Percentiles rank a stretch among this genome's conserved stretches.
These are phyloP conservation scores for Plantago elongata DNA, from an alignment of 257 asterid genomes.

Conservation along the genomic window DNA sequence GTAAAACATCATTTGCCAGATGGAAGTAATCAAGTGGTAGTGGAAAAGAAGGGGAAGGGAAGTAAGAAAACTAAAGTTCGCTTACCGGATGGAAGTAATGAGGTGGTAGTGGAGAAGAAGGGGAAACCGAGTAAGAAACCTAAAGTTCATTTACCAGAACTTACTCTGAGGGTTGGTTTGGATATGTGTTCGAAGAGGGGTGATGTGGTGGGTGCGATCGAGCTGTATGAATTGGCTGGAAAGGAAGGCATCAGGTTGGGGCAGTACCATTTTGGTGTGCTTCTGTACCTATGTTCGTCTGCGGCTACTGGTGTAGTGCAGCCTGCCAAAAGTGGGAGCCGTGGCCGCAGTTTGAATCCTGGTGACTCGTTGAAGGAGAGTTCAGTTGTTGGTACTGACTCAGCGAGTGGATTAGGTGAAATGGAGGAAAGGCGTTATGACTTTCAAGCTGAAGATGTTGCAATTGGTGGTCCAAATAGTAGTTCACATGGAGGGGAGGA, in stretches of 20 bases:
- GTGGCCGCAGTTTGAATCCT: constrained; percentile 38
- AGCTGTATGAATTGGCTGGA: constrained; percentile 55
- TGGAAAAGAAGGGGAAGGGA: too few relatives aligned
- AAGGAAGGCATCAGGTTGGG: constrained; percentile 47
- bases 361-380: constrained; percentile 27
- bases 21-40: background rate
- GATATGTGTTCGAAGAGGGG: constrained; percentile 82
- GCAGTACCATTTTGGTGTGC: constrained; percentile 74
- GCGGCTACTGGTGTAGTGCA: constrained; percentile 78
- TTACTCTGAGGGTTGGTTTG: constrained; percentile 48
- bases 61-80: too few relatives aligned
- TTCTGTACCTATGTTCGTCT: constrained; percentile 81
- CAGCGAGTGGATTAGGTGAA: constrained; percentile 20
- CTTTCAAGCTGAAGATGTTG: background rate
- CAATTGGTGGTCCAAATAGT: background rate
- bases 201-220: constrained; percentile 58
- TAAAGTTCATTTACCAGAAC: constrained; percentile 35
- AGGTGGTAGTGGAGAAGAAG: constrained; percentile 27
- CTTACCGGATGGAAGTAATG: constrained; percentile 9
- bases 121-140: constrained; percentile 37
- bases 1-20: background rate
- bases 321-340: constrained; percentile 79
- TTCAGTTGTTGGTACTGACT: constrained; percentile 23
- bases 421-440: constrained; percentile 19
- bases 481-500: constrained; percentile 18